Conservation (phyloP, 169 alveolate species). For the Plasmodium billcollinsi region DNA sequence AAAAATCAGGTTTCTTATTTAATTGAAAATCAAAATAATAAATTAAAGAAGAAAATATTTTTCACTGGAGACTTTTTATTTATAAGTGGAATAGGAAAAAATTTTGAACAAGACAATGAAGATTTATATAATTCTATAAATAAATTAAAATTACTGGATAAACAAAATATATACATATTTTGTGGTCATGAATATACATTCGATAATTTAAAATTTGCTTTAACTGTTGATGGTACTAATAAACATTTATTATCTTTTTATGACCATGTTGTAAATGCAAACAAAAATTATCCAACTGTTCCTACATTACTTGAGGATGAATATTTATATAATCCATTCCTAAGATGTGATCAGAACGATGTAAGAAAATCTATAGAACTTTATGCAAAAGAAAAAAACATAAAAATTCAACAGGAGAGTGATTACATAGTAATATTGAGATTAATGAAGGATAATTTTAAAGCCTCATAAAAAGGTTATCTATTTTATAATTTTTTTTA, state of each 20-base stretch:
- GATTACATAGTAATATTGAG: conserved; percentile 42
- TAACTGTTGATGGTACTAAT: conserved; percentile 33
- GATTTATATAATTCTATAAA: conserved; percentile 47
- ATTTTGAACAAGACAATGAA: conserved; percentile 37
- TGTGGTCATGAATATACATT: conserved; percentile 74
- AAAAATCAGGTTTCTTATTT: conserved; percentile 54
- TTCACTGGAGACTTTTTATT: conserved; percentile 67
- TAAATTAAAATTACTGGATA: conserved; percentile 30
- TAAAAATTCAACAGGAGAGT: conserved; percentile 12
- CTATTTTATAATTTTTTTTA: not conserved
- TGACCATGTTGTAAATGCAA: conserved; percentile 13
- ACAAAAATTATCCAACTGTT: conserved; percentile 23
- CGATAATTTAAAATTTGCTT: conserved; percentile 50
- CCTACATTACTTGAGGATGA: conserved; percentile 51
- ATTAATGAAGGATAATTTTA: conserved; percentile 59
- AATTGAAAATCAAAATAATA: conserved; percentile 30
- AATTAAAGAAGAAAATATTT: conserved; percentile 28
- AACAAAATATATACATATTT: conserved; percentile 30
- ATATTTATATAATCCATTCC: conserved; percentile 50
- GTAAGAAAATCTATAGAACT: conserved; percentile 13
- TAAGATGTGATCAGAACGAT: conserved; percentile 31
- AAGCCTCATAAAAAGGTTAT: not conserved
- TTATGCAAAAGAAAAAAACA: conserved; percentile 43
- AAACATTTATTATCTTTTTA: conserved; percentile 21
- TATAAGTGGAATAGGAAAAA: conserved; percentile 68